Conservation (phyloP, 306 rosid species). For the Vigna unguiculata region DNA sequence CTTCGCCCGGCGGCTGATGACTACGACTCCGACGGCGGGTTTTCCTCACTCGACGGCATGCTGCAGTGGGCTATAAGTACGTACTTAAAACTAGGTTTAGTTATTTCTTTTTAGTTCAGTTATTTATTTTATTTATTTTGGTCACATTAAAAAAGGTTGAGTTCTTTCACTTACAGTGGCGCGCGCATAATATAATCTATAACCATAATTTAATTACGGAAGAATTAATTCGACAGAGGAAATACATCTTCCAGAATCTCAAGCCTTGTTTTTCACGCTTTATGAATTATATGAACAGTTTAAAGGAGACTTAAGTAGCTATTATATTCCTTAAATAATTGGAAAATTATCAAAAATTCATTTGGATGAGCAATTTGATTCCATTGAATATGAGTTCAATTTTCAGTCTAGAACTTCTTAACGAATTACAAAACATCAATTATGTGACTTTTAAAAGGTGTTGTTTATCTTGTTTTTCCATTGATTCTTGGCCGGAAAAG, state of each 20-base stretch:
- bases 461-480: too few relatives aligned
- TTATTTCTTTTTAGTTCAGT: too few relatives aligned
- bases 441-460: background rate
- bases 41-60: slow-evolving; percentile 89
- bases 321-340: background rate
- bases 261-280: background rate
- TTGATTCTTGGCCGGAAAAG: too few relatives aligned
- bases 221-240: background rate
- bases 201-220: too few relatives aligned
- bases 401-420: background rate
- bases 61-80: slow-evolving; percentile 92
- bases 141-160: too few relatives aligned
- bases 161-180: too few relatives aligned
- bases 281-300: background rate
- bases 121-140: too few relatives aligned
- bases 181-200: too few relatives aligned
- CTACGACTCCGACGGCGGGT: slow-evolving; percentile 73
- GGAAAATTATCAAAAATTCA: background rate
- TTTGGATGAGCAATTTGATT: background rate
- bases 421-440: background rate
- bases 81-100: background rate
- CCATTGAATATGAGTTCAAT: background rate
- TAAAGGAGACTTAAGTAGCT: background rate
- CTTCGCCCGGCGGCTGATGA: slow-evolving; percentile 38
- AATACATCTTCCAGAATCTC: background rate